Percentiles rank a stretch among this genome's conserved stretches.
Evolutionary conservation across 108 stramenopile genomes (phyloP).

Genomic region (Ochromonas danica): DNA sequence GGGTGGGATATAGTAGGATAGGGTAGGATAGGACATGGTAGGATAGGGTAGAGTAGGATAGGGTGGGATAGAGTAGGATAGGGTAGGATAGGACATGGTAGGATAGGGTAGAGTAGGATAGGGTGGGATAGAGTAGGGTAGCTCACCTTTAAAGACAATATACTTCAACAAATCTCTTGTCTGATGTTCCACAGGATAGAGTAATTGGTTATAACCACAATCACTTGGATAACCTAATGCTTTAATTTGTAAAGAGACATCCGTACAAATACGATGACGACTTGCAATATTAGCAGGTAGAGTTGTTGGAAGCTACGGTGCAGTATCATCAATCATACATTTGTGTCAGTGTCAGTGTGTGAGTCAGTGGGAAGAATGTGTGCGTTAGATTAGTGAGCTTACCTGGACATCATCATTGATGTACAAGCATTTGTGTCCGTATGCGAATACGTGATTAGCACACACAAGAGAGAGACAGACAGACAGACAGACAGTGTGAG

Average conservation of each 20-base stretch:
- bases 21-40: no score
- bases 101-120: no score
- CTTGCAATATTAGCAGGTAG: constrained; percentile 29
- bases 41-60: no score
- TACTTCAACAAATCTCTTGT: constrained; percentile 4
- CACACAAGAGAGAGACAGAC: constrained; percentile 5
- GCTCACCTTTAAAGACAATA: constrained; percentile 26
- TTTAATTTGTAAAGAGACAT: constrained; percentile 25
- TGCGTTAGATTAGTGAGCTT: background rate
- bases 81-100: no score
- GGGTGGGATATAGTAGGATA: background rate
- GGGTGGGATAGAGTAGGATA: no score
- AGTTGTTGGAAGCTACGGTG: constrained; percentile 1
- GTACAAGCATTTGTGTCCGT: background rate
- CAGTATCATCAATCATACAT: no score
- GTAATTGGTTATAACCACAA: constrained; percentile 33
- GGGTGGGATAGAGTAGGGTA: no score
- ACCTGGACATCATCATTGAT: background rate
- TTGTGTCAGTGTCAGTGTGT: background rate
- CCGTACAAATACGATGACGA: constrained; percentile 32
- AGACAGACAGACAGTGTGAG: no score
- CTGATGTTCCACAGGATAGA: constrained; percentile 31
- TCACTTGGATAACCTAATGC: constrained; percentile 18
- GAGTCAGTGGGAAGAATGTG: background rate
- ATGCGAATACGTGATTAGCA: background rate